Evolutionary conservation across 1,284 basidiomycete species (phyloP).

Genomic region (Tremellales sp.): DNA sequence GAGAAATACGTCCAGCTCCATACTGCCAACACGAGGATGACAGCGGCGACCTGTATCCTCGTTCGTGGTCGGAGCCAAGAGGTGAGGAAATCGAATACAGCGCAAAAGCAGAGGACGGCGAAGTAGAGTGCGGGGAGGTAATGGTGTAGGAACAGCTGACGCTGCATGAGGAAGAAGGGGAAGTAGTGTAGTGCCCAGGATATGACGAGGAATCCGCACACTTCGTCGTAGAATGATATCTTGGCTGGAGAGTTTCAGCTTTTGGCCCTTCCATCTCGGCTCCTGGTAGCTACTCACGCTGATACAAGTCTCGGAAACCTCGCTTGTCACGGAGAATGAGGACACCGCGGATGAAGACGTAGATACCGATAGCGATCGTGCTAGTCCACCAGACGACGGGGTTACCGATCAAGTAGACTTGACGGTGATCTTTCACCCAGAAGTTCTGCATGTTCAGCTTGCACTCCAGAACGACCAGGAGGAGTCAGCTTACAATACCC

Average conservation of each 20-base stretch:
- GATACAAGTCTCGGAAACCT: conserved; percentile 84
- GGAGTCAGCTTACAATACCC: conserved; percentile 70
- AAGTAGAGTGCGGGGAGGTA: conserved; percentile 96
- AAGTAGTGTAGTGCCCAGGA: conserved; percentile 93
- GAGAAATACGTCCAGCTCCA: conserved; percentile 77
- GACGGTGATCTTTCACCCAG: conserved; percentile 94
- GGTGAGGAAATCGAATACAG: conserved; percentile 80
- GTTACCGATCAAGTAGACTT: conserved; percentile 94
- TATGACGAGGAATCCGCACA: conserved; percentile 86
- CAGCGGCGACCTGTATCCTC: conserved; percentile 71
- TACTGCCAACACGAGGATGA: conserved; percentile 67
- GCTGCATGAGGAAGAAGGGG: conserved; percentile 93
- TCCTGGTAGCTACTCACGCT: conserved; percentile 67
- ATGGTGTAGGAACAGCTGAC: conserved; percentile 95
- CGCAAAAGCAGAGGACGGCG: conserved; percentile 72
- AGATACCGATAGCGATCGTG: conserved; percentile 65
- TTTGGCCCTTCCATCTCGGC: conserved; percentile 8
- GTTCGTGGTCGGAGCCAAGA: conserved; percentile 69
- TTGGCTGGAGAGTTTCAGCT: conserved; percentile 57
- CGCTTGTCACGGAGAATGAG: conserved; percentile 85
- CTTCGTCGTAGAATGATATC: conserved; percentile 83
- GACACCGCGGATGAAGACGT: conserved; percentile 65
- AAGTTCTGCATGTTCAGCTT: conserved; percentile 63
- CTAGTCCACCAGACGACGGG: conserved; percentile 88
- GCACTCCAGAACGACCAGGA: neutral